A percentile compares a stretch with the other conserved stretches of the same genome.
phyloP scores from a whole-genome alignment of 108 stramenopile genomes.

The Nannochloropsis gaditana region DNA sequence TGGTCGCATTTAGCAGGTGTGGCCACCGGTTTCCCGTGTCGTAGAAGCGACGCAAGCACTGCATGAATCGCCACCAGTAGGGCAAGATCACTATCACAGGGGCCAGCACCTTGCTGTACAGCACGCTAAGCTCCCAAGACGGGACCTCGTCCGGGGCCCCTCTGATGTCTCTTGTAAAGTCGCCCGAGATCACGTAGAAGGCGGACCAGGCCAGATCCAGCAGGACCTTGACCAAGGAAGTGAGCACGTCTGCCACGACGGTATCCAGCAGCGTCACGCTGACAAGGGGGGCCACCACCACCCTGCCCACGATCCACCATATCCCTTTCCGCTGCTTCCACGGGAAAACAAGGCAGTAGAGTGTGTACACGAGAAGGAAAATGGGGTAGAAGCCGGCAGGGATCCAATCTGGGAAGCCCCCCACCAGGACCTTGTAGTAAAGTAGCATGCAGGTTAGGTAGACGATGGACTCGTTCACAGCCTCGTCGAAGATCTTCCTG shows the following conservation, averaged over 20 bases:
- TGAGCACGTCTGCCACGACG: slow-evolving; percentile 55
- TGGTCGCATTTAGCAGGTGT: slow-evolving; percentile 75
- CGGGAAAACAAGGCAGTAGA: slow-evolving; percentile 66
- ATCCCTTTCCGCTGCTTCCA: slow-evolving; percentile 62
- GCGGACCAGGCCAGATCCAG: slow-evolving; percentile 73
- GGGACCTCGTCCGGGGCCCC: not conserved
- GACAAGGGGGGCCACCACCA: slow-evolving; percentile 63
- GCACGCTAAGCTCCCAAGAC: slow-evolving; percentile 52
- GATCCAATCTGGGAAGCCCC: slow-evolving; percentile 62
- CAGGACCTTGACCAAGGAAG: slow-evolving; percentile 77
- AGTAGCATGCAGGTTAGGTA: slow-evolving; percentile 22
- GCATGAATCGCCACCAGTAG: slow-evolving; percentile 77
- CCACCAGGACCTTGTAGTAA: slow-evolving; percentile 28
- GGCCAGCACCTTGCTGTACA: slow-evolving; percentile 70
- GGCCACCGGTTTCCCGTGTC: slow-evolving; percentile 74
- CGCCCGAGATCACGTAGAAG: slow-evolving; percentile 69
- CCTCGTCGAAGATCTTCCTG: slow-evolving; percentile 22
- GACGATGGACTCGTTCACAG: slow-evolving; percentile 15
- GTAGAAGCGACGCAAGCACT: slow-evolving; percentile 73
- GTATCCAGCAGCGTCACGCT: slow-evolving; percentile 69
- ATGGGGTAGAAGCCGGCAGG: slow-evolving; percentile 73
- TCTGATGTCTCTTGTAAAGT: slow-evolving; percentile 44
- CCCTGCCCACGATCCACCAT: slow-evolving; percentile 65
- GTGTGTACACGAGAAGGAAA: slow-evolving; percentile 63
- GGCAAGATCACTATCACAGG: slow-evolving; percentile 73